These are phyloP conservation scores for Hypoxylon sp. DNA, from an alignment of 2,329 filamentous ascomycete species.

Conservation along the genomic window DNA sequence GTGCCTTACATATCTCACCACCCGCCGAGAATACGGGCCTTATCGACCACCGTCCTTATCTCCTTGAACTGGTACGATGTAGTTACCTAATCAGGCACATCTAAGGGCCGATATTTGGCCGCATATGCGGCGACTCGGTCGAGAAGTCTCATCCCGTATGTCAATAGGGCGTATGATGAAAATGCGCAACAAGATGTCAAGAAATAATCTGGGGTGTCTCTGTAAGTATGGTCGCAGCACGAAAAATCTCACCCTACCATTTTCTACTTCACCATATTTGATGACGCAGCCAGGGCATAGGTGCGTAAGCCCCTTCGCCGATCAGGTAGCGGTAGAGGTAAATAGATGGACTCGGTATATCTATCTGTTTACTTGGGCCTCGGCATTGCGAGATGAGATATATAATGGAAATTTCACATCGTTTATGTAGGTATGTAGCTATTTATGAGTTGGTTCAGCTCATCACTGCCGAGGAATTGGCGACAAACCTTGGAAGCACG, in stretches of 20 bases:
- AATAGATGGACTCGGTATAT: not conserved
- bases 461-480: not conserved
- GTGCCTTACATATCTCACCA: not conserved
- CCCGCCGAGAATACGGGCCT: not conserved
- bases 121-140: constrained; percentile 6
- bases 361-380: not conserved
- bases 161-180: constrained; percentile 4
- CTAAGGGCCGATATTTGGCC: constrained; percentile 6
- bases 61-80: not conserved
- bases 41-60: no score
- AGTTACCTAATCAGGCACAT: constrained; percentile 11
- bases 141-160: constrained; percentile 5
- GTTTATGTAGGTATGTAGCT: not conserved
- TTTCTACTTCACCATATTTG: constrained; percentile 1
- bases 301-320: not conserved
- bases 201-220: not conserved
- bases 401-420: not conserved
- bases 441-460: not conserved
- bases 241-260: not conserved
- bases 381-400: not conserved
- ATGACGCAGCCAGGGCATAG: constrained; percentile 9
- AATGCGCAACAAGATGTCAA: constrained; percentile 2
- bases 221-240: constrained; percentile 3
- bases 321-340: not conserved
- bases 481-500: not conserved